Conservation (phyloP, 768 basidiomycete genomes). For the Mycena maculata region DNA sequence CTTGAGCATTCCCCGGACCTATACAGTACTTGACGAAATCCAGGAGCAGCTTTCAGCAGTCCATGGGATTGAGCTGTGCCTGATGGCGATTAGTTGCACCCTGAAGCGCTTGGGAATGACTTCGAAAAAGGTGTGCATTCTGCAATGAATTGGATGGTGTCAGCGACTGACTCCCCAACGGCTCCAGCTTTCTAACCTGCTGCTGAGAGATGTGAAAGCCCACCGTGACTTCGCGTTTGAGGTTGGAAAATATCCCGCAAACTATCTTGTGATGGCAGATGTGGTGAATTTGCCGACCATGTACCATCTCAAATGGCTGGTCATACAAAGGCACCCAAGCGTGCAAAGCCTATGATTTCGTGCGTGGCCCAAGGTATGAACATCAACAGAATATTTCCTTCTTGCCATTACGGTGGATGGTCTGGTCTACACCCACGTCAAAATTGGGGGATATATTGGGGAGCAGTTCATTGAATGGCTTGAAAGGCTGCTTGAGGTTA, state of each 20-base stretch:
- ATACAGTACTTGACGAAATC: slow-evolving; percentile 37
- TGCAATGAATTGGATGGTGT: no score
- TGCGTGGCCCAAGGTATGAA: slow-evolving; percentile 31
- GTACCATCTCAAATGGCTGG: slow-evolving; percentile 33
- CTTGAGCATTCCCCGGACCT: slow-evolving; percentile 37
- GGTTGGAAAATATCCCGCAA: slow-evolving; percentile 27
- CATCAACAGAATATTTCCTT: no score
- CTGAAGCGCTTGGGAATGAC: slow-evolving; percentile 28
- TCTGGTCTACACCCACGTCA: slow-evolving; percentile 37
- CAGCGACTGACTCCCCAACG: neutral
- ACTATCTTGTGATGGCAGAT: slow-evolving; percentile 33
- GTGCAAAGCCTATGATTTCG: slow-evolving; percentile 28
- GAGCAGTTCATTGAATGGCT: slow-evolving; percentile 36
- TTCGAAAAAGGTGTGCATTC: slow-evolving; percentile 21
- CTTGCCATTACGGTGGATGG: slow-evolving; percentile 34
- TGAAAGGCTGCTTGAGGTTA: slow-evolving; percentile 27
- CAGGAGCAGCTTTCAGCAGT: slow-evolving; percentile 24
- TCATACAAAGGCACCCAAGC: slow-evolving; percentile 23
- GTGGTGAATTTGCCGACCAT: slow-evolving; percentile 36
- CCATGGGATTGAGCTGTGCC: slow-evolving; percentile 27
- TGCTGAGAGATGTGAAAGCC: slow-evolving; percentile 25
- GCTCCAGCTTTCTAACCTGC: slow-evolving; percentile 29
- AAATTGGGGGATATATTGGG: slow-evolving; percentile 39
- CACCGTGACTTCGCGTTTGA: slow-evolving; percentile 24
- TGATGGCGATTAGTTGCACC: slow-evolving; percentile 28